Evolutionary conservation across 257 asterid species (phyloP).

Genomic region (Solanum medicagineum): DNA sequence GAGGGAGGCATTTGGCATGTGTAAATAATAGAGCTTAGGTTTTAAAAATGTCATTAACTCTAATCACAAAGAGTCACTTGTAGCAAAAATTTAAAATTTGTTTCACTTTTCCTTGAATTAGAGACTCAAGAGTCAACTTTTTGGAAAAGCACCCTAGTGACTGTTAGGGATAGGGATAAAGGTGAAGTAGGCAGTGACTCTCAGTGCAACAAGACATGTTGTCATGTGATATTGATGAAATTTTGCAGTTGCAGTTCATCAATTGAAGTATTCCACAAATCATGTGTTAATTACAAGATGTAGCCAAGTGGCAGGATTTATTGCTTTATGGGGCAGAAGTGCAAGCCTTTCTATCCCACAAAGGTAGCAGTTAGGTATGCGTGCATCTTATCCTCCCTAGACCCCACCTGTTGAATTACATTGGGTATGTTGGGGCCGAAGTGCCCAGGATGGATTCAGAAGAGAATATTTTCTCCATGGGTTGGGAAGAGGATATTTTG

Average conservation of each 20-base stretch:
- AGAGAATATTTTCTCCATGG: not conserved
- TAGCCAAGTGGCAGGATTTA: not conserved
- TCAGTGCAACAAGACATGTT: not conserved
- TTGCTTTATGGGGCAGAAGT: not conserved
- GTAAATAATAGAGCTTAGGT: not conserved
- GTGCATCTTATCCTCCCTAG: not conserved
- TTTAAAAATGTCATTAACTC: not conserved
- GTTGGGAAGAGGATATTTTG: not conserved
- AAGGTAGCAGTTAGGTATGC: not conserved
- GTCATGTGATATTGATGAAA: not conserved
- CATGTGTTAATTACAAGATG: conserved; percentile 6
- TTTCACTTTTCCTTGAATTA: not conserved
- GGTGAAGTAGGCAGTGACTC: not conserved
- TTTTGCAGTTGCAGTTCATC: not conserved
- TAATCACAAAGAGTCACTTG: not conserved
- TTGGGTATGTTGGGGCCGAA: not conserved
- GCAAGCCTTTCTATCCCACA: not conserved
- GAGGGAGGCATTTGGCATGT: not conserved
- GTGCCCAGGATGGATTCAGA: not conserved
- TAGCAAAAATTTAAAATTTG: not conserved
- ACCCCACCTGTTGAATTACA: not conserved
- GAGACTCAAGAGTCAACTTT: not conserved
- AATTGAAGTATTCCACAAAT: not conserved
- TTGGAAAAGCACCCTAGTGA: not conserved
- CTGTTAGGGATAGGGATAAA: not conserved